phyloP scores from a whole-genome alignment of 2,329 filamentous ascomycete species.

The Acrodontium crateriforme region DNA sequence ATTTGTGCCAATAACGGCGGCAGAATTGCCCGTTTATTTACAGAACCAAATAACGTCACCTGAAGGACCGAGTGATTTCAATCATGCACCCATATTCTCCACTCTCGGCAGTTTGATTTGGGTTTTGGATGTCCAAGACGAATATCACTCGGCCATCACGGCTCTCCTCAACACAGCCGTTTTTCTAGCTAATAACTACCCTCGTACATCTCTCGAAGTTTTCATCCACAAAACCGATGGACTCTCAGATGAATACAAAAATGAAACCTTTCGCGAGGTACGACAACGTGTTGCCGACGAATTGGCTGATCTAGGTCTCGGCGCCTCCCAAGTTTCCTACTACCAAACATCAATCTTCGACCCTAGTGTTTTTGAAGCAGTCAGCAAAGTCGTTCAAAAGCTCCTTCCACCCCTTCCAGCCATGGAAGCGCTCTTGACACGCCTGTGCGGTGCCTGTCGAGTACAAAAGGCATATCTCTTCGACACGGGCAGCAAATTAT shows the following conservation, averaged over 20 bases:
- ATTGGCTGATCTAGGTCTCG: slow-evolving; percentile 80
- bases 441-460: slow-evolving; percentile 79
- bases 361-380: slow-evolving; percentile 95
- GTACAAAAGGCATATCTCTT: slow-evolving; percentile 98
- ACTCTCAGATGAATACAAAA: slow-evolving; percentile 90
- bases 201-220: slow-evolving; percentile 91
- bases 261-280: slow-evolving; percentile 92
- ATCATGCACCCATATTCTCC: slow-evolving; percentile 86
- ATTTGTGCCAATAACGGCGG: slow-evolving; percentile 98
- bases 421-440: slow-evolving; percentile 85
- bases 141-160: slow-evolving; percentile 83
- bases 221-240: slow-evolving; percentile 99
- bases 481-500: slow-evolving; percentile 95
- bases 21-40: slow-evolving; percentile 92
- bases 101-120: slow-evolving; percentile 91
- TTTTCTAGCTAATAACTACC: slow-evolving; percentile 75
- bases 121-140: slow-evolving; percentile 97
- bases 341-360: slow-evolving; percentile 98
- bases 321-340: slow-evolving; percentile 86
- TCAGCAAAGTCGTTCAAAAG: slow-evolving; percentile 96
- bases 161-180: slow-evolving; percentile 81
- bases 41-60: too few relatives aligned
- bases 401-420: slow-evolving; percentile 86
- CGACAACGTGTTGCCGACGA: slow-evolving; percentile 94
- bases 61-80: too few relatives aligned